phyloP scores from a whole-genome alignment of 352 stramenopile genomes.

The Phytophthora hibernalis region DNA sequence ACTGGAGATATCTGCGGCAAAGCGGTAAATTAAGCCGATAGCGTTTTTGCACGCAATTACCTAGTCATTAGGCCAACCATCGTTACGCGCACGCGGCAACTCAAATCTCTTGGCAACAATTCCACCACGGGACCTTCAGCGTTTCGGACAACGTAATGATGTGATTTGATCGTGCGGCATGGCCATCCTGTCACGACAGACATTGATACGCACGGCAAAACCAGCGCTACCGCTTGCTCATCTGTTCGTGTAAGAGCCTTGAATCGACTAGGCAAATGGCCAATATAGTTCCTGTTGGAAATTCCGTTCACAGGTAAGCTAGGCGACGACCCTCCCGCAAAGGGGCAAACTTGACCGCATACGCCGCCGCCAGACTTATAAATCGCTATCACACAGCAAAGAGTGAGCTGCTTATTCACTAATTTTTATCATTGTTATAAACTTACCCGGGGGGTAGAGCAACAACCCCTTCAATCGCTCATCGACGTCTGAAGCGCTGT shows the following conservation, averaged over 20 bases:
- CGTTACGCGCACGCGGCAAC: neutral
- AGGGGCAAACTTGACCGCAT: neutral
- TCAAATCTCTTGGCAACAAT: neutral
- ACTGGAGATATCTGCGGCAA: neutral
- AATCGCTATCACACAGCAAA: too few species aligned
- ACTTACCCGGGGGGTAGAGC: neutral
- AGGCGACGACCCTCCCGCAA: neutral
- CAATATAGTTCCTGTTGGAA: constrained; percentile 12
- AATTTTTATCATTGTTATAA: neutral
- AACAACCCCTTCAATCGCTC: neutral
- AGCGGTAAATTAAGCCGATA: constrained; percentile 5
- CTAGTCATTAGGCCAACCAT: neutral
- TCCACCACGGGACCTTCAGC: constrained; percentile 16
- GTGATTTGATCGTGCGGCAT: constrained; percentile 15
- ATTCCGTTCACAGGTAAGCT: neutral
- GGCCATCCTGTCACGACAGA: constrained; percentile 18
- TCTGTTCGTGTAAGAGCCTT: neutral
- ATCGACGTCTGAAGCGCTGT: constrained; percentile 1
- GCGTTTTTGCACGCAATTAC: neutral
- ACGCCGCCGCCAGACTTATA: neutral
- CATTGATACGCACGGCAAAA: constrained; percentile 9
- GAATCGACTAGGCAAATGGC: constrained; percentile 1
- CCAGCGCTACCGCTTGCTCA: constrained; percentile 6
- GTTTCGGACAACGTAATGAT: constrained; percentile 34
- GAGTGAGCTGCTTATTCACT: too few species aligned